phyloP scores from a whole-genome alignment of 257 asterid species.

The Rhazya stricta region DNA sequence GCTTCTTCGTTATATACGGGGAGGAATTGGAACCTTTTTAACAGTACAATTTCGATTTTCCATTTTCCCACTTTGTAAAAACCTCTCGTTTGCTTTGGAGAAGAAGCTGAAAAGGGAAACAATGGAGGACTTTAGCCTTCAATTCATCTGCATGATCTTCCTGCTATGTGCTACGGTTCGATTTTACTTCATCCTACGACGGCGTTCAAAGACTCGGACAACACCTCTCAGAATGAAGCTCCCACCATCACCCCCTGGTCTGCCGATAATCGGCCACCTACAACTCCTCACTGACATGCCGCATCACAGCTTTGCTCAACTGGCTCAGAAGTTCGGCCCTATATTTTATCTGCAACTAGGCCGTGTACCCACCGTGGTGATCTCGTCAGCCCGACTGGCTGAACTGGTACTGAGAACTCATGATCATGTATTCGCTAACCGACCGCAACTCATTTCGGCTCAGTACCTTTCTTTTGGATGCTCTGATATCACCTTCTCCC shows the following conservation, averaged over 20 bases:
- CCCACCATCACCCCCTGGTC: slow-evolving; percentile 25
- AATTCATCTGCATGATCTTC: slow-evolving; percentile 10
- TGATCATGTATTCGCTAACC: slow-evolving; percentile 26
- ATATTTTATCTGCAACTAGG: slow-evolving; percentile 34
- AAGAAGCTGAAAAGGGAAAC: not conserved
- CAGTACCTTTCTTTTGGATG: slow-evolving; percentile 34
- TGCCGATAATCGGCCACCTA: slow-evolving; percentile 36
- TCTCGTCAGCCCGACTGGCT: slow-evolving; percentile 32
- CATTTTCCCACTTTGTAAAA: not conserved
- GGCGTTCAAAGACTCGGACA: not conserved
- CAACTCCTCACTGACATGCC: slow-evolving; percentile 36
- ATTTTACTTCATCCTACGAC: not conserved
- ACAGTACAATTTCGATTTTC: too few species aligned
- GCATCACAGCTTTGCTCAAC: slow-evolving; percentile 24
- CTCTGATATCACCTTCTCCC: slow-evolving; percentile 36
- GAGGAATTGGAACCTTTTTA: too few species aligned
- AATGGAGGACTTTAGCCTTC: slow-evolving; percentile 20
- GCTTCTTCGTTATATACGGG: too few species aligned
- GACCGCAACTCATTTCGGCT: slow-evolving; percentile 34
- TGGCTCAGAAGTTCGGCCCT: slow-evolving; percentile 27
- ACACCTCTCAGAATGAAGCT: not conserved
- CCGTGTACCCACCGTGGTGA: slow-evolving; percentile 25
- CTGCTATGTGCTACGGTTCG: slow-evolving; percentile 13
- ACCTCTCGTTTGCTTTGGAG: not conserved
- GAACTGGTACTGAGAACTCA: slow-evolving; percentile 28